Evolutionary conservation across 169 alveolate species (phyloP).

Genomic region (Plasmodium coatneyi): DNA sequence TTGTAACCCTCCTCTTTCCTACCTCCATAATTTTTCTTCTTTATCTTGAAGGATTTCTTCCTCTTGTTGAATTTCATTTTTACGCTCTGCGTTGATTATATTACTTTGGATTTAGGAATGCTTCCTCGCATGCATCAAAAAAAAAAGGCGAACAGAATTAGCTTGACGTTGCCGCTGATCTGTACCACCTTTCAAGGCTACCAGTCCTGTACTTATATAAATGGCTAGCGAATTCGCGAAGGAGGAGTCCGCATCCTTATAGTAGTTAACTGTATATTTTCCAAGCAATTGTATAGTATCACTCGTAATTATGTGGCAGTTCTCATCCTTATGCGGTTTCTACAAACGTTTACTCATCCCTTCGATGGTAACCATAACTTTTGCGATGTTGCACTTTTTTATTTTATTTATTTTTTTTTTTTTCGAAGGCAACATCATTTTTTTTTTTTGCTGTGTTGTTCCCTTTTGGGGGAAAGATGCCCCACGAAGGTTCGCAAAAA

Average conservation of each 20-base stretch:
- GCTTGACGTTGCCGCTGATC: background rate
- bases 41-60: constrained; percentile 18
- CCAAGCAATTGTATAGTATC: background rate
- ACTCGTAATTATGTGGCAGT: background rate
- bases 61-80: constrained; percentile 67
- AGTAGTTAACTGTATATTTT: background rate
- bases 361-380: background rate
- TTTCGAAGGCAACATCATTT: background rate
- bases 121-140: background rate
- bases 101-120: background rate
- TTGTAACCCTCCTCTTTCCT: background rate
- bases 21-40: background rate
- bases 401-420: too few species aligned
- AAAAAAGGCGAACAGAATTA: background rate
- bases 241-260: background rate
- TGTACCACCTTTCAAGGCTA: background rate
- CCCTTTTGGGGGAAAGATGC: background rate
- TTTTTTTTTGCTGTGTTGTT: background rate
- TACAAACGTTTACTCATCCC: background rate
- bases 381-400: background rate
- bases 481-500: background rate
- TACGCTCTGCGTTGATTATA: background rate
- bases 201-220: background rate
- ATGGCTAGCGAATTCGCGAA: background rate
- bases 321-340: background rate